Evolutionary conservation across 306 rosid genomes (phyloP).

Genomic region (Pyrus betulifolia): DNA sequence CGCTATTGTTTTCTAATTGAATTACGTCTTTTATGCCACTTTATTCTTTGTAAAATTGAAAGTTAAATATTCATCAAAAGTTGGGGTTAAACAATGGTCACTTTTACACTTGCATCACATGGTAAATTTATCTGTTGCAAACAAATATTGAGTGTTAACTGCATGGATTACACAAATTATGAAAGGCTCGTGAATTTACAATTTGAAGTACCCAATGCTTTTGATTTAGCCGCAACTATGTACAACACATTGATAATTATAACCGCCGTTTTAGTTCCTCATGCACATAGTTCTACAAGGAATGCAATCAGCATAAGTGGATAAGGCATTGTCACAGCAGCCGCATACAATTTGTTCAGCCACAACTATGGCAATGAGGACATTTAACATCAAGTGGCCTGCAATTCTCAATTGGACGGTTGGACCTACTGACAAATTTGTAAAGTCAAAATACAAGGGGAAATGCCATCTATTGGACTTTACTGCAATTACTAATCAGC

Average conservation of each 20-base stretch:
- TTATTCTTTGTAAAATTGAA: too few relatives aligned
- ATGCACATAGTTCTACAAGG: background rate
- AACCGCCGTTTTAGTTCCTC: background rate
- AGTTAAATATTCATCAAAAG: too few relatives aligned
- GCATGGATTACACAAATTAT: background rate
- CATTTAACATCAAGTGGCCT: background rate
- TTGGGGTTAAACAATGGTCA: too few relatives aligned
- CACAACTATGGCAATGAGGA: background rate
- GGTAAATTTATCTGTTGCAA: too few relatives aligned
- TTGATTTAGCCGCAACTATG: background rate
- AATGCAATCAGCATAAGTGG: background rate
- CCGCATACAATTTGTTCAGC: background rate
- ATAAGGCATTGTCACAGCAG: background rate
- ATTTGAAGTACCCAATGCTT: background rate
- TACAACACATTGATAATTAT: background rate
- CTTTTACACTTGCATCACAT: too few relatives aligned
- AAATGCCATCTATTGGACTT: too few relatives aligned
- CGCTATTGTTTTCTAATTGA: too few relatives aligned
- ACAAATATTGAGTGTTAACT: background rate
- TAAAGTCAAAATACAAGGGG: background rate
- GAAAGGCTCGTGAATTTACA: background rate
- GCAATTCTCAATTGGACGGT: background rate
- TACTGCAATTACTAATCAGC: background rate
- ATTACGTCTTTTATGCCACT: too few relatives aligned
- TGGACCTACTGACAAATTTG: background rate